A percentile compares a stretch with the other conserved stretches of the same genome.
These are phyloP conservation scores for Phytophthora pisi DNA, from an alignment of 352 stramenopile genomes.

Conservation along the genomic window DNA sequence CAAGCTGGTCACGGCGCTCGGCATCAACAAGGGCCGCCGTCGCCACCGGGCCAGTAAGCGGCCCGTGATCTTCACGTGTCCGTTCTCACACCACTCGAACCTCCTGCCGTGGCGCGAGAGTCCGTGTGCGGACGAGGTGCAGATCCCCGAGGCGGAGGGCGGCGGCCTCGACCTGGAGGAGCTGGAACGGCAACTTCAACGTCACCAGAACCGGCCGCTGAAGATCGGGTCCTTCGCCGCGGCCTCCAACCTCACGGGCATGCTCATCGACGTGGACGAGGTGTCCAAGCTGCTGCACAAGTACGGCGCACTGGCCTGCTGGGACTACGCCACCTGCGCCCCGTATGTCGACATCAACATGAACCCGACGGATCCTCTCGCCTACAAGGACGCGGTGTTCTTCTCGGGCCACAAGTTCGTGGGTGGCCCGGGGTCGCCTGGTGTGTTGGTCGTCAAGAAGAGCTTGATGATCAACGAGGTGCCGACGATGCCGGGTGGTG, in stretches of 20 bases:
- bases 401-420: constrained; percentile 97
- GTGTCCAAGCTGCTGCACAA: constrained; percentile 92
- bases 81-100: constrained; percentile 98
- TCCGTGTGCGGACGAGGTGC: constrained; percentile 75
- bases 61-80: constrained; percentile 91
- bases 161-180: constrained; percentile 63
- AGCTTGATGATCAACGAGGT: constrained; percentile 61
- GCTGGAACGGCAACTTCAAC: constrained; percentile 54
- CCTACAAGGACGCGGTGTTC: constrained; percentile 95
- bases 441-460: constrained; percentile 97
- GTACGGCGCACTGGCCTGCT: constrained; percentile 92
- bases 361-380: constrained; percentile 82
- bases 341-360: constrained; percentile 96
- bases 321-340: constrained; percentile 95
- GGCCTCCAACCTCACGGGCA: constrained; percentile 95
- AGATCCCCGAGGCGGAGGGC: constrained; percentile 60
- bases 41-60: constrained; percentile 34
- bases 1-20: constrained; percentile 81
- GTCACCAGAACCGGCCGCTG: constrained; percentile 57
- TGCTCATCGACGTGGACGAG: constrained; percentile 89
- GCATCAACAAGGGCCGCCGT: constrained; percentile 44
- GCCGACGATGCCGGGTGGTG: constrained; percentile 56
- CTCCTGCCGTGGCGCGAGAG: constrained; percentile 97
- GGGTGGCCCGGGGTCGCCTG: constrained; percentile 91
- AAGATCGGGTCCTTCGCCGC: constrained; percentile 93